Base-by-base conservation (phyloP, 495 filamentous ascomycete species). In the Aspergillus diversus region DNA sequence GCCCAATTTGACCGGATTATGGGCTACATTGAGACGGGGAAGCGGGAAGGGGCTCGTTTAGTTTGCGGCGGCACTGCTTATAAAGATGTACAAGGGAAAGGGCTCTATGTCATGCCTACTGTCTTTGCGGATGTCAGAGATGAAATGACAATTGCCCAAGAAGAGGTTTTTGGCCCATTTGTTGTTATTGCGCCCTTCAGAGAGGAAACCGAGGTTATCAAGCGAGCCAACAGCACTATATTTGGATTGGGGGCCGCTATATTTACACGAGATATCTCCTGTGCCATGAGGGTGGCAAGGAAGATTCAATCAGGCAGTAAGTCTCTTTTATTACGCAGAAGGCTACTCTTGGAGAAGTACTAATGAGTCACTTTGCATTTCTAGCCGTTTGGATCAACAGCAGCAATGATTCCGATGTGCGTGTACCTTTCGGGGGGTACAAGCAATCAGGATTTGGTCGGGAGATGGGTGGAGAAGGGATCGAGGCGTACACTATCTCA, bases 341-440 rank as follows among this genome's bases (percentile, higher is more conserved):
- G 21, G 2, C 21, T 27, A 2, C 2, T 27, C 1, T 27, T 27
- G 21, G 1, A 27, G 21, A 27, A 27, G 21, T 27, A 27, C 2
- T 27, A 27, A 27, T 27, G 21, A 27, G 21, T 27, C 21, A 1
- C 21, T 27, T 27, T 27, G 21, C 21, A 27, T 27, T 2, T 27
- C 21, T 27, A 50, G 96, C 96, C 92, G 93, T 97, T 42, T 98
- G 94, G 93, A 89, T 98, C 73, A 97, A 97, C 78, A 91, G 87
- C 71, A 90, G 87, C 75, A 89, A 92, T 57, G 88, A 91, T 70
- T 86, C 82, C 21, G 86, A 91, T 68, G 87, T 84, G 69, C 76
- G 91, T 34, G 84, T 96, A 42, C 92, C 91, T 5, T 97, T 97
- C 73, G 94, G 94, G 35, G 94, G 94, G 21, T 91, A 97, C 63